phyloP scores from a whole-genome alignment of 305 asterid genomes.

The Fraxinus sp. region DNA sequence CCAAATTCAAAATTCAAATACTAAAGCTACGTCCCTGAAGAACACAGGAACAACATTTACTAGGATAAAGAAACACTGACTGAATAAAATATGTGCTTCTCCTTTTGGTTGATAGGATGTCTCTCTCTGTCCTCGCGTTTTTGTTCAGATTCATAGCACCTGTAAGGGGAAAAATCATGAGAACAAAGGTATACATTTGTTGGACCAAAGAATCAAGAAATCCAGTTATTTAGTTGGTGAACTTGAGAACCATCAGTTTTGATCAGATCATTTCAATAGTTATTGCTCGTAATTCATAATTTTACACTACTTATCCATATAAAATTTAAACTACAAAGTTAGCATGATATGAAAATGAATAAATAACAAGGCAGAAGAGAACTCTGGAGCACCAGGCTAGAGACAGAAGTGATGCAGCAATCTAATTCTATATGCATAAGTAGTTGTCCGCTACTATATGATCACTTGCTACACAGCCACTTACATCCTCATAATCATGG shows the following conservation, averaged over 20 bases:
- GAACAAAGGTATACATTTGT: neutral
- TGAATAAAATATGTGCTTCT: slow-evolving; percentile 63
- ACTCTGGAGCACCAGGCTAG: neutral
- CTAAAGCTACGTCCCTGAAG: slow-evolving; percentile 1
- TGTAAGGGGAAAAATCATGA: slow-evolving; percentile 26
- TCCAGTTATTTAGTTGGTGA: neutral
- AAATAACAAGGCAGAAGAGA: neutral
- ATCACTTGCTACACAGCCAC: neutral
- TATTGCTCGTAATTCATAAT: neutral
- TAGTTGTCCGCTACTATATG: neutral
- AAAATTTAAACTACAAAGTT: neutral
- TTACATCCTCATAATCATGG: neutral
- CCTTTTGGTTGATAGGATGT: slow-evolving; percentile 76
- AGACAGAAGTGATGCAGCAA: neutral
- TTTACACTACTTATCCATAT: neutral
- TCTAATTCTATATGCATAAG: neutral
- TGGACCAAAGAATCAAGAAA: neutral
- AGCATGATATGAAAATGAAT: neutral
- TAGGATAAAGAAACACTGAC: slow-evolving; percentile 33
- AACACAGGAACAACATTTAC: neutral
- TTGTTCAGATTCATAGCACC: slow-evolving; percentile 86
- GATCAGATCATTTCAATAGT: neutral
- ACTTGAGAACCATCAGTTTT: neutral
- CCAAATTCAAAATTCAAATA: slow-evolving; percentile 14
- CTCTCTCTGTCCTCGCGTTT: slow-evolving; percentile 82